Base-by-base conservation (phyloP, 129 eudicot genomes). In the Tagetes erecta region DNA sequence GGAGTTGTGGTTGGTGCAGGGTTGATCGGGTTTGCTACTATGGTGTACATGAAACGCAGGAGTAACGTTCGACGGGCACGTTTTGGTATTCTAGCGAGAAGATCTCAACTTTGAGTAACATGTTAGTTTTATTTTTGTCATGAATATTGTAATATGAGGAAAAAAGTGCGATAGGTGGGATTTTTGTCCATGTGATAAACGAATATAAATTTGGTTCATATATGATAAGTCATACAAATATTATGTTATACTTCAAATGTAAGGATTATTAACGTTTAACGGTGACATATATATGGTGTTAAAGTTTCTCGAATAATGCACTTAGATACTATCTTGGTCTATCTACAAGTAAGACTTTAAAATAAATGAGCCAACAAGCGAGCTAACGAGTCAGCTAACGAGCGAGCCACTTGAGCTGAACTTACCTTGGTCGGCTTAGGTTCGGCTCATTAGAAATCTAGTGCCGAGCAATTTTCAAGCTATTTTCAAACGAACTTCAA, bases 1-100 rank as follows among this genome's bases (percentile, higher is more conserved):
- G 91, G 91, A 69, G 86, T 87, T 68, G 67, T 84, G 69, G 84
- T 63, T 0, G 91, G 78, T 58, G 91, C 71, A 3, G 84, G 82
- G 72, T 62, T 72, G 27, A 69, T 76, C 1, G 83, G 73, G 46
- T 81, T 87, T 72, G 83, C 70, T n/a, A 50, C 84, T 30, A 33
- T 78, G 81, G 83, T 87, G 60, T 84, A 76, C 79, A 80, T 57
- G 81, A 87, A 87, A 59, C 86, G 88, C 4, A 79, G 75, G 59
- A 74, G 70, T 30, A 84, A 87, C 68, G 64, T 84, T 37, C 76
- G 13, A 44, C 62, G 88, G 51, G 74, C 86, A 0, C 68, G 78
- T 58, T 73, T 74, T 66, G 76, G 82, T 33, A 71, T 57, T 50
- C 39, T 71, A 2, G 77, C 84, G 50, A 72, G 84, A 58, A 76